phyloP scores from a whole-genome alignment of 1,284 basidiomycete genomes.

The Stereum hirsutum region DNA sequence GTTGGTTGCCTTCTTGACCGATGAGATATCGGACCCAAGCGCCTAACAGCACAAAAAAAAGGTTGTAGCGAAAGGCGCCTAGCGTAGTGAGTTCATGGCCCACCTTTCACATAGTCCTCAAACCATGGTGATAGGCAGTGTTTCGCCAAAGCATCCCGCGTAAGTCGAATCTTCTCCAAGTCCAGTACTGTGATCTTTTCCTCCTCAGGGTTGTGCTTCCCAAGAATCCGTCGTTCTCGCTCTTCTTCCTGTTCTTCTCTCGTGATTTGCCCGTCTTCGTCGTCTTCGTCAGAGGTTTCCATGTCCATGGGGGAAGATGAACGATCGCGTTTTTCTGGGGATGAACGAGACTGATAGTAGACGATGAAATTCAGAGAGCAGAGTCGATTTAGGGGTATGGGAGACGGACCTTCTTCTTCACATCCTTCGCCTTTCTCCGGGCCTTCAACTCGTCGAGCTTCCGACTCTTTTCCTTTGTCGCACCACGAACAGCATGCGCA shows the following conservation, averaged over 20 bases:
- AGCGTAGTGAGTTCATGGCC: slow-evolving; percentile 14
- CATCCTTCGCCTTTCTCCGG: slow-evolving; percentile 71
- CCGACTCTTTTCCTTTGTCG: slow-evolving; percentile 74
- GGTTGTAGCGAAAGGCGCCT: background rate
- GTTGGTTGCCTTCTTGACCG: slow-evolving; percentile 40
- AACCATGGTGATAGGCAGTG: slow-evolving; percentile 67
- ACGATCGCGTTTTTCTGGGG: slow-evolving; percentile 57
- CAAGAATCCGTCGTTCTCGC: slow-evolving; percentile 41
- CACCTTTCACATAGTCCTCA: slow-evolving; percentile 69
- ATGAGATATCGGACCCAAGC: slow-evolving; percentile 77
- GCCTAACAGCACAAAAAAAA: slow-evolving; percentile 34
- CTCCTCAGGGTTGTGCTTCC: slow-evolving; percentile 33
- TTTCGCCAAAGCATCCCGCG: slow-evolving; percentile 57
- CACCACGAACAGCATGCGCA: slow-evolving; percentile 67
- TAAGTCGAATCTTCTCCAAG: slow-evolving; percentile 48
- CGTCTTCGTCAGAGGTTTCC: slow-evolving; percentile 68
- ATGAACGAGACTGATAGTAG: slow-evolving; percentile 35
- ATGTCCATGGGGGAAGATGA: slow-evolving; percentile 72
- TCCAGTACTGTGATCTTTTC: slow-evolving; percentile 45
- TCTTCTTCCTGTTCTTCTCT: slow-evolving; percentile 65
- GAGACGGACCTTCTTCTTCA: slow-evolving; percentile 54
- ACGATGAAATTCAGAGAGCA: slow-evolving; percentile 9
- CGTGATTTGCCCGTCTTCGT: slow-evolving; percentile 65
- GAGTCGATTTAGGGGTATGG: too few species aligned
- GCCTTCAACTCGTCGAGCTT: slow-evolving; percentile 82